Base-by-base conservation (phyloP, 2,329 filamentous ascomycete species). In the Remersonia thermophila region DNA sequence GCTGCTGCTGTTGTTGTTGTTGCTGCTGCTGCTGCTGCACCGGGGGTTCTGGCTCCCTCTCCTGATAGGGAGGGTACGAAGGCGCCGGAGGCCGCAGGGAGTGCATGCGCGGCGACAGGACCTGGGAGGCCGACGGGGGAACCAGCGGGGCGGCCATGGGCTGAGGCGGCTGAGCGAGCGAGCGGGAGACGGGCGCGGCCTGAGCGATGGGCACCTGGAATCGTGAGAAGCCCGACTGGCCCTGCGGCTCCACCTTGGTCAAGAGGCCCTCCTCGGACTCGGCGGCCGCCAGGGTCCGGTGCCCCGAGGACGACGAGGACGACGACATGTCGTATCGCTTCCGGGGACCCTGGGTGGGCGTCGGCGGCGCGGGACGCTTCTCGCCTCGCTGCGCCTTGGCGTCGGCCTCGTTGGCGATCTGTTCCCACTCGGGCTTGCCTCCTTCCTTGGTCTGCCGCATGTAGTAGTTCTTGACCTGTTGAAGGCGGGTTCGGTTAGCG, bases 381-480 rank as follows among this genome's bases (percentile, higher is more conserved):
- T 80, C 75, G 31, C 73, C 73, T 36, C 69, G 58, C 7, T 51
- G 45, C 36, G 62, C 63, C 55, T 72, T 75, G 17, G 56, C 60
- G 43, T 81, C 73, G 12, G 77, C 74, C 31, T 78, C 73, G 34
- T 60, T 61, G 2, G 75, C 72, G 39, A 80, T 66, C 5, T 55
- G 56, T 41, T 75, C 73, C 68, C 72, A 80, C 34, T 77, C 73
- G 3, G 60, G 56, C 46, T 72, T 73, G 27, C 53, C 56, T 13
- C 53, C 55, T 42, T 67, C 64, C 45, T 79, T 75, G 43, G 78
- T 74, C 48, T 77, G 71, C 4, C 77, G 67, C 16, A 69, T 65
- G 46, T 72, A 81, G 49, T 77, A 80, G 49, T 82, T 82, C 49
- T 80, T 79, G 16, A 80, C 75, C 74, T 79, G 50, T 55, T 48